Conservation (phyloP, 2,329 filamentous ascomycete species). For the Massarina eburnea region DNA sequence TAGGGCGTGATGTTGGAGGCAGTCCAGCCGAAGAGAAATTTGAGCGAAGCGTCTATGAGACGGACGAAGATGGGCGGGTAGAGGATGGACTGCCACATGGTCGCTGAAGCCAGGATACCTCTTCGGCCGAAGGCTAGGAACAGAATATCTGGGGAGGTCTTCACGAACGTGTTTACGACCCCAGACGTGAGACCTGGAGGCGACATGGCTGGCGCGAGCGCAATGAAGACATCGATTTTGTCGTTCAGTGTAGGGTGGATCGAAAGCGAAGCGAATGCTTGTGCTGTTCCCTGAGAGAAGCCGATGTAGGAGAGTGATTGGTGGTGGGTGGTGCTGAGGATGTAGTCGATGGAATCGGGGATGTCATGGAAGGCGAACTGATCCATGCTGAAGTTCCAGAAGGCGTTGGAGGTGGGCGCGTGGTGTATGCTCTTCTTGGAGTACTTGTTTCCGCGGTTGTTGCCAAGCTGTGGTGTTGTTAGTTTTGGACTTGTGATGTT, state of each 20-base stretch:
- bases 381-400: conserved; percentile 99
- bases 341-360: conserved; percentile 89
- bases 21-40: conserved; percentile 88
- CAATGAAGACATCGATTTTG: conserved; percentile 94
- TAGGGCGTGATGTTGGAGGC: conserved; percentile 78
- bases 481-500: conserved; percentile 12
- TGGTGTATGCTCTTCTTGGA: conserved; percentile 86
- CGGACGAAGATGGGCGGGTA: conserved; percentile 93
- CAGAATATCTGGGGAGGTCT: conserved; percentile 87
- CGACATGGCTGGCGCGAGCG: conserved; percentile 93
- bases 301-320: conserved; percentile 91
- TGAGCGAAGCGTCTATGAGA: conserved; percentile 78
- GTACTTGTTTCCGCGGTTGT: conserved; percentile 98
- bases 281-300: conserved; percentile 95
- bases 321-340: conserved; percentile 80
- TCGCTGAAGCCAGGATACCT: conserved; percentile 87
- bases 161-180: conserved; percentile 89
- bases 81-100: conserved; percentile 95
- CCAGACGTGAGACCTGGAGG: conserved; percentile 87
- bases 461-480: conserved; percentile 69
- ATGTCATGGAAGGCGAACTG: conserved; percentile 98
- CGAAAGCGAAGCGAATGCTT: conserved; percentile 90
- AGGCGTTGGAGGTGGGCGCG: conserved; percentile 73
- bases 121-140: conserved; percentile 91
- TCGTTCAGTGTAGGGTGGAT: conserved; percentile 91